A percentile compares a stretch with the other conserved stretches of the same genome.
These are phyloP conservation scores for Nicotiana rustica DNA, from an alignment of 305 asterid genomes.

Conservation along the genomic window DNA sequence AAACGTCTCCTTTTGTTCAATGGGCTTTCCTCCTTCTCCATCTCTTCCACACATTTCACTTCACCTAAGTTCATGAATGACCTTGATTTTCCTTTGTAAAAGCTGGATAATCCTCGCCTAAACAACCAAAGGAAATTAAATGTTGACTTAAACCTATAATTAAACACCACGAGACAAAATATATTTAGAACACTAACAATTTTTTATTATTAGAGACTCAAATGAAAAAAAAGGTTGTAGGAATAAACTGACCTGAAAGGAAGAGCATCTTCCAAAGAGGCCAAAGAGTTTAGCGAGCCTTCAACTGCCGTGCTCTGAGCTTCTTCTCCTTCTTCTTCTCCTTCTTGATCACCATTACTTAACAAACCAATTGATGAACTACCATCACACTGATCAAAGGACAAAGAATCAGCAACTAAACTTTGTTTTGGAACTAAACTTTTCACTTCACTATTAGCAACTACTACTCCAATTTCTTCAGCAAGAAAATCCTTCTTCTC, in stretches of 20 bases:
- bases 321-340: slow-evolving; percentile 4
- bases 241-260: background rate
- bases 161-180: background rate
- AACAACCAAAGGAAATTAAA: too few species aligned
- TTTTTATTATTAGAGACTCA: too few species aligned
- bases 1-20: slow-evolving; percentile 27
- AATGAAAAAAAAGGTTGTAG: background rate
- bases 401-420: background rate
- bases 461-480: background rate
- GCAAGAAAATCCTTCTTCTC: background rate
- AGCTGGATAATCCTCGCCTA: slow-evolving; percentile 18
- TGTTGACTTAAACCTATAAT: background rate
- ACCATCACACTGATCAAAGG: background rate
- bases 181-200: too few species aligned
- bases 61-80: background rate
- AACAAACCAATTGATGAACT: background rate
- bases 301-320: background rate
- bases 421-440: background rate
- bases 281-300: background rate
- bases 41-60: background rate
- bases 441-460: background rate
- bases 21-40: slow-evolving; percentile 13
- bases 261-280: background rate
- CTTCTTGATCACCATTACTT: background rate
- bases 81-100: background rate